A percentile compares a stretch with the other conserved stretches of the same genome.
phyloP scores from a whole-genome alignment of 148 eudicot species.

The Cornus controversa region DNA sequence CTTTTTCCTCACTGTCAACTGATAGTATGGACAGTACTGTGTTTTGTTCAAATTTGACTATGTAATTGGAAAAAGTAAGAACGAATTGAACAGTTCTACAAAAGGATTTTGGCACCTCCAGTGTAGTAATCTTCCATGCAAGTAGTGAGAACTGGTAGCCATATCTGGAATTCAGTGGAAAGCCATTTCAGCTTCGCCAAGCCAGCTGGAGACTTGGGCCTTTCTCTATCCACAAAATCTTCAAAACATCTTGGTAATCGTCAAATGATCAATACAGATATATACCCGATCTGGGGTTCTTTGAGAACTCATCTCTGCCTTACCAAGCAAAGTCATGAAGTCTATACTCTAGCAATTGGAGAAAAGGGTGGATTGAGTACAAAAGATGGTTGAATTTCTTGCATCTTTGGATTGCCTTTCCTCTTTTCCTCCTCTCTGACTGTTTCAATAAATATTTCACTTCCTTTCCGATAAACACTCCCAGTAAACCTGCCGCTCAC shows the following conservation, averaged over 20 bases:
- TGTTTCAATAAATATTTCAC: constrained; percentile 57
- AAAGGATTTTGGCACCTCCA: not conserved
- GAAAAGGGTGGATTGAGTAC: constrained; percentile 87
- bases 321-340: not conserved
- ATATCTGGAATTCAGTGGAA: too few relatives aligned
- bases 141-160: not conserved
- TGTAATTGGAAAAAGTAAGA: not conserved
- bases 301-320: not conserved
- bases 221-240: not conserved
- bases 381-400: constrained; percentile 49
- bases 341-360: constrained; percentile 80
- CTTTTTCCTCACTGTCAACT: not conserved
- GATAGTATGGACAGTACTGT: constrained; percentile 9
- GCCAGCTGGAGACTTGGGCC: too few relatives aligned
- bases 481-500: not conserved
- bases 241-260: not conserved
- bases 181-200: not conserved
- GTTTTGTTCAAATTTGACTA: constrained; percentile 10
- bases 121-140: not conserved
- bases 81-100: not conserved
- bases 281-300: not conserved
- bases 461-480: constrained; percentile 63
- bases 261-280: not conserved
- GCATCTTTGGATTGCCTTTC: constrained; percentile 35
- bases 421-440: constrained; percentile 58